Percentiles rank a stretch among this genome's conserved stretches.
These are phyloP conservation scores for Knoxdaviesia capensis DNA, from an alignment of 2,329 filamentous ascomycete genomes.

Conservation along the genomic window DNA sequence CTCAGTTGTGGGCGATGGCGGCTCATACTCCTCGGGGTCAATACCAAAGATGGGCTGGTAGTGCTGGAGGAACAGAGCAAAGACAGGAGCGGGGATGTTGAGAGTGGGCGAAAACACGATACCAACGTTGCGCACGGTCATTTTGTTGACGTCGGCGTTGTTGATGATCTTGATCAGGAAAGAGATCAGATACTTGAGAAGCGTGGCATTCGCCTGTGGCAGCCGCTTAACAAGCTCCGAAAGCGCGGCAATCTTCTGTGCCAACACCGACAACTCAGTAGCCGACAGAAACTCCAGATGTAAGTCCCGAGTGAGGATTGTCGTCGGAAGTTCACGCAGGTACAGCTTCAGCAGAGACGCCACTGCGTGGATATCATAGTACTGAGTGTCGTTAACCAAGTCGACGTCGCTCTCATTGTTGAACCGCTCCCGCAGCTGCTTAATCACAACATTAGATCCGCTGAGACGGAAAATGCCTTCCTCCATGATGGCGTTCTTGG, in stretches of 20 bases:
- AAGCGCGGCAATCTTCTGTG: conserved; percentile 58
- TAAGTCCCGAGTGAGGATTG: conserved; percentile 76
- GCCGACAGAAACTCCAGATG: conserved; percentile 76
- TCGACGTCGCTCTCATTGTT: conserved; percentile 86
- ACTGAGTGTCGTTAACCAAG: conserved; percentile 60
- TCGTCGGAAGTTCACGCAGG: conserved; percentile 74
- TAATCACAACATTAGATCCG: conserved; percentile 91
- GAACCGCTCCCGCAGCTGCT: conserved; percentile 76
- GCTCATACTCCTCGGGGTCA: conserved; percentile 42
- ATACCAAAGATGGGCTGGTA: conserved; percentile 71
- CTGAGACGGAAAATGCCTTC: conserved; percentile 95
- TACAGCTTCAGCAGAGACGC: conserved; percentile 90
- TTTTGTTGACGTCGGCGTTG: conserved; percentile 81
- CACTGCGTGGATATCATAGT: conserved; percentile 90
- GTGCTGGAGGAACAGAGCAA: conserved; percentile 83
- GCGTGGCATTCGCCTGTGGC: conserved; percentile 58
- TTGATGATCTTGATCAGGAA: conserved; percentile 88
- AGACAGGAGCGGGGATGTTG: conserved; percentile 88
- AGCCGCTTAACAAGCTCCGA: conserved; percentile 62
- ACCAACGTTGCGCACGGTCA: conserved; percentile 92
- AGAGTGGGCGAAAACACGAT: conserved; percentile 96
- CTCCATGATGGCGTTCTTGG: conserved; percentile 62
- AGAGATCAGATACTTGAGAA: conserved; percentile 68
- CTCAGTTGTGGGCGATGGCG: conserved; percentile 23
- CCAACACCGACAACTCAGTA: conserved; percentile 55